Percentiles rank a stretch among this genome's conserved stretches.
phyloP scores from a whole-genome alignment of 768 basidiomycete genomes.

The Russula brevipes region DNA sequence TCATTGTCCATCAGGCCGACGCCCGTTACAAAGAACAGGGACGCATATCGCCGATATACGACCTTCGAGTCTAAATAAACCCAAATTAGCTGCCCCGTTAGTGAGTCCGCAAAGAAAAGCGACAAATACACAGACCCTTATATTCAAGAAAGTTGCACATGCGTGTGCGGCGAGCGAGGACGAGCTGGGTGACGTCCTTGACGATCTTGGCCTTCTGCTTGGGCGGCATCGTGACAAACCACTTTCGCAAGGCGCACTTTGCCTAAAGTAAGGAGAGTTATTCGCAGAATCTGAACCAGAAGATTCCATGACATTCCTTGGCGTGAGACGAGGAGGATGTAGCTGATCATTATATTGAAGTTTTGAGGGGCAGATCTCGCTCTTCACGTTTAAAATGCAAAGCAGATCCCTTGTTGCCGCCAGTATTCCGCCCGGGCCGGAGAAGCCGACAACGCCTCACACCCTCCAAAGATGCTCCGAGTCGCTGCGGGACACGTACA shows the following conservation, averaged over 20 bases:
- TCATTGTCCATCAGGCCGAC: constrained; percentile 85
- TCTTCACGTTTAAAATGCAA: not conserved
- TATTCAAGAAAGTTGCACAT: constrained; percentile 98
- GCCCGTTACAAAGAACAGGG: constrained; percentile 90
- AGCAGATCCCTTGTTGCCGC: not conserved
- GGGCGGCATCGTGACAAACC: constrained; percentile 81
- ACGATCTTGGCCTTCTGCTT: constrained; percentile 87
- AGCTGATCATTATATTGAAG: constrained; percentile 64
- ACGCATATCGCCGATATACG: constrained; percentile 93
- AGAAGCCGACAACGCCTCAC: not conserved
- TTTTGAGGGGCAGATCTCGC: not conserved
- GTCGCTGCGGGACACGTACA: not conserved
- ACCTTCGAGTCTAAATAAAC: constrained; percentile 63
- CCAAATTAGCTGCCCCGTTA: not conserved
- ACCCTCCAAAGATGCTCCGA: too few species aligned
- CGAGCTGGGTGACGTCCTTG: constrained; percentile 92
- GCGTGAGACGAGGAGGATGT: constrained; percentile 88
- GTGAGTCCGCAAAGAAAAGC: not conserved
- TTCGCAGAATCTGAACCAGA: not conserved
- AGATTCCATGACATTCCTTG: constrained; percentile 51
- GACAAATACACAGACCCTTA: constrained; percentile 59
- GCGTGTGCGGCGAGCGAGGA: constrained; percentile 76
- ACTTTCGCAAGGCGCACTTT: constrained; percentile 95
- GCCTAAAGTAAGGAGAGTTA: constrained; percentile 42
- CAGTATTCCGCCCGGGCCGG: not conserved